phyloP scores from a whole-genome alignment of 306 rosid genomes.

The Corylus heterophylla region DNA sequence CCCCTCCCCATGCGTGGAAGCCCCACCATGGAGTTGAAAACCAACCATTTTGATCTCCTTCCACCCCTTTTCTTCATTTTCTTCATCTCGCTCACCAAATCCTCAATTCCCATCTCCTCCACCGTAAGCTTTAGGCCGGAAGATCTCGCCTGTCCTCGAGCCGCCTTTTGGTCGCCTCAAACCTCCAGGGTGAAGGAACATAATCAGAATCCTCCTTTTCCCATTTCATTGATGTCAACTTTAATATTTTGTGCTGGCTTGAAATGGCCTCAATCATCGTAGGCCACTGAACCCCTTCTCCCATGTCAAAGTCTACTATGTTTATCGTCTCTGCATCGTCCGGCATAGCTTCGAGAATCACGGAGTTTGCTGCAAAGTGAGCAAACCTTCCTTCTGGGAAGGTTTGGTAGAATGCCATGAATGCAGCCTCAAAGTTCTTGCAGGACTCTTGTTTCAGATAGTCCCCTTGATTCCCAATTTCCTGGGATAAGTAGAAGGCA shows the following conservation, averaged over 20 bases:
- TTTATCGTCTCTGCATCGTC: slow-evolving; percentile 48
- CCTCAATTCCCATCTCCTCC: slow-evolving; percentile 48
- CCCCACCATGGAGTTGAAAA: slow-evolving; percentile 51
- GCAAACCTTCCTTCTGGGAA: slow-evolving; percentile 49
- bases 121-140: slow-evolving; percentile 51
- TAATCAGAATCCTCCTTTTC: slow-evolving; percentile 28
- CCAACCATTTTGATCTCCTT: slow-evolving; percentile 39
- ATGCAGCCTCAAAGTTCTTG: slow-evolving; percentile 34
- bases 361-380: slow-evolving; percentile 51
- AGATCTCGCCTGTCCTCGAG: slow-evolving; percentile 46
- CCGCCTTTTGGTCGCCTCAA: slow-evolving; percentile 41
- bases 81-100: slow-evolving; percentile 46
- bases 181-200: slow-evolving; percentile 30
- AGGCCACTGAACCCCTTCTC: slow-evolving; percentile 58
- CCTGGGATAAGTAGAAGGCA: slow-evolving; percentile 46
- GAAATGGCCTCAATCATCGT: slow-evolving; percentile 44
- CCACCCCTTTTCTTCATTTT: slow-evolving; percentile 39
- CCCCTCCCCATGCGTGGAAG: slow-evolving; percentile 55
- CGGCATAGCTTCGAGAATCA: slow-evolving; percentile 52
- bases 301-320: slow-evolving; percentile 50
- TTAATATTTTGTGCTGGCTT: slow-evolving; percentile 31
- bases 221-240: slow-evolving; percentile 52
- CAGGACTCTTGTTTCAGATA: slow-evolving; percentile 53
- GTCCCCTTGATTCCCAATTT: slow-evolving; percentile 22
- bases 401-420: slow-evolving; percentile 47